Evolutionary conservation across 805 yeast species (phyloP).

Genomic region (Zygosaccharomyces kombuchaensis): DNA sequence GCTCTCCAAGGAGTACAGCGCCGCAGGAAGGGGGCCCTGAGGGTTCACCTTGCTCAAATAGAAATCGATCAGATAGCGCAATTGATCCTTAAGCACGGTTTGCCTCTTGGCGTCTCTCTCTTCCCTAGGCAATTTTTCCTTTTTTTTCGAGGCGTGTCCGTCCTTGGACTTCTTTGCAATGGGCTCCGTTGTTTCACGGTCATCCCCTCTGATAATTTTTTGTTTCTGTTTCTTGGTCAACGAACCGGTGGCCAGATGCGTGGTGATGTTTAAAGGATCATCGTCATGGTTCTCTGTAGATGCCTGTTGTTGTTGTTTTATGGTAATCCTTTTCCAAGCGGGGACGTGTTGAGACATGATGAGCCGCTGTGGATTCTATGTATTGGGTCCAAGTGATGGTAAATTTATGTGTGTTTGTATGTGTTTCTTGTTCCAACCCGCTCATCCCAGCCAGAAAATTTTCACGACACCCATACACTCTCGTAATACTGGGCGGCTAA

Average conservation of each 20-base stretch:
- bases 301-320: conserved; percentile 15
- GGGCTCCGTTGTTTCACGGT: conserved; percentile 11
- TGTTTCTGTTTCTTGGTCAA: conserved; percentile 32
- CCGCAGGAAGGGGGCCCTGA: conserved; percentile 21
- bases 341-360: conserved; percentile 26
- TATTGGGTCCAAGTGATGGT: no score
- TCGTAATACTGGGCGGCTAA: background rate
- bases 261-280: conserved; percentile 35
- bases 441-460: conserved; percentile 4
- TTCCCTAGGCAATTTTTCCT: conserved; percentile 30
- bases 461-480: conserved; percentile 13
- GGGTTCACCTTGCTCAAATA: conserved; percentile 25
- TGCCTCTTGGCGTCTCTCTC: conserved; percentile 19
- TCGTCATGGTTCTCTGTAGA: conserved; percentile 10
- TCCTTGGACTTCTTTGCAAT: conserved; percentile 17
- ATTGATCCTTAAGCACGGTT: conserved; percentile 32
- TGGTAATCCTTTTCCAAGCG: conserved; percentile 36
- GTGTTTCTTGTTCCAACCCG: background rate
- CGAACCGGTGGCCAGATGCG: conserved; percentile 35
- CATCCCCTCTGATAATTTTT: conserved; percentile 26
- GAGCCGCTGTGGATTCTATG: background rate
- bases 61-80: conserved; percentile 35
- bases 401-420: background rate
- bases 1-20: conserved; percentile 19
- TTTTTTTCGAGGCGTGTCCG: conserved; percentile 14